Evolutionary conservation across 768 basidiomycete species (phyloP).

Genomic region (Ramaria sp.): DNA sequence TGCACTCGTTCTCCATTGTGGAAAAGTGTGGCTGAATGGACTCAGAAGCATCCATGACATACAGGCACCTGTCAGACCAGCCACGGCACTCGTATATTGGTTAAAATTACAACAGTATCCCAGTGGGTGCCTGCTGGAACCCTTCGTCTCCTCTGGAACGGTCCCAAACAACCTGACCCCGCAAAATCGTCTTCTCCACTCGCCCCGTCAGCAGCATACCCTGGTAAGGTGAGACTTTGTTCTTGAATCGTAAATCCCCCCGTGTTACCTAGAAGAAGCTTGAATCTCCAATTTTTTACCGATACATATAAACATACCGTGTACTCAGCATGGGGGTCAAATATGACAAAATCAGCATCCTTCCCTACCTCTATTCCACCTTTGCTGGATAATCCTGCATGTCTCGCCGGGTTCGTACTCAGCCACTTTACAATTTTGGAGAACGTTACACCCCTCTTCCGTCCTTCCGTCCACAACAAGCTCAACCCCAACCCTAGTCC

Average conservation of each 20-base stretch:
- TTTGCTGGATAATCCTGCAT: conserved; percentile 68
- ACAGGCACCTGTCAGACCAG: too few relatives aligned
- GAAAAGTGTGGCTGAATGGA: too few relatives aligned
- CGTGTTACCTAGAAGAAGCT: conserved; percentile 50
- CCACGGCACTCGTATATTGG: too few relatives aligned
- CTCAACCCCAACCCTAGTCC: conserved; percentile 84
- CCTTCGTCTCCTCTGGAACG: neutral
- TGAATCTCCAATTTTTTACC: neutral
- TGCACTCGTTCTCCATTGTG: too few relatives aligned
- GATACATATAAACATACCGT: conserved; percentile 21
- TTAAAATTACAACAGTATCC: neutral
- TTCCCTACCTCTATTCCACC: conserved; percentile 62
- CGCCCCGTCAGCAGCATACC: conserved; percentile 58
- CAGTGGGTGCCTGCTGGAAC: neutral
- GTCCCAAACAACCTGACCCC: conserved; percentile 62
- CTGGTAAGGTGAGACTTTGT: conserved; percentile 86
- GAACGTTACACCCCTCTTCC: conserved; percentile 45
- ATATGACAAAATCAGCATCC: conserved; percentile 83
- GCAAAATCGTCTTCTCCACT: conserved; percentile 72
- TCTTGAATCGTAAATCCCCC: conserved; percentile 76
- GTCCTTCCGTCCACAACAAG: conserved; percentile 79
- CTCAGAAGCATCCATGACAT: too few relatives aligned
- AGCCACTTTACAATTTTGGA: conserved; percentile 66
- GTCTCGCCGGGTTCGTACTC: conserved; percentile 59
- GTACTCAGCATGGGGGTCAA: conserved; percentile 50